Conservation (phyloP, 2,329 filamentous ascomycete species). For the Fonsecaea multimorphosa region DNA sequence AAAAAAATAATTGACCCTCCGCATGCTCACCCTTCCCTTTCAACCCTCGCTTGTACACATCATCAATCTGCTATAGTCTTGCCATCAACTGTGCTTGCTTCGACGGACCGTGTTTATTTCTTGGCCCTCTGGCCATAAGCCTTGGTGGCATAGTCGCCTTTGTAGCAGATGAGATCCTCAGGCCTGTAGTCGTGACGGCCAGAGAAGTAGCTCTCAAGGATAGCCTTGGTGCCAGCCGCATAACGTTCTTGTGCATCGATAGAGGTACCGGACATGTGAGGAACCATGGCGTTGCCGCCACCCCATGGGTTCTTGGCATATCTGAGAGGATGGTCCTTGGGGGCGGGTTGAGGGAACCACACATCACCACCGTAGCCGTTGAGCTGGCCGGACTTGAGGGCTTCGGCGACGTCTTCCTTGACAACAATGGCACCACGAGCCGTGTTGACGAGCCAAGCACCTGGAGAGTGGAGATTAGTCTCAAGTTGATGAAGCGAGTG, state of each 20-base stretch:
- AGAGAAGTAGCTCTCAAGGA: conserved; percentile 87
- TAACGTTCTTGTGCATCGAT: conserved; percentile 96
- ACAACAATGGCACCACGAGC: conserved; percentile 98
- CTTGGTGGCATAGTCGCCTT: conserved; percentile 93
- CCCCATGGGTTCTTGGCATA: conserved; percentile 93
- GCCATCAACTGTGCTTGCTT: background rate
- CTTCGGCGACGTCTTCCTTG: conserved; percentile 97
- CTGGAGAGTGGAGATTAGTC: conserved; percentile 49
- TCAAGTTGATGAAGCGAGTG: background rate
- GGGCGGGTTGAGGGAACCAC: conserved; percentile 98
- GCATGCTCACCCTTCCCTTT: background rate
- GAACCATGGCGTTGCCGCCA: conserved; percentile 97
- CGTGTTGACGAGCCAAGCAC: conserved; percentile 97
- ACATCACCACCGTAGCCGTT: conserved; percentile 58
- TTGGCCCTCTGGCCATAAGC: conserved; percentile 76
- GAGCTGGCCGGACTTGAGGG: conserved; percentile 83
- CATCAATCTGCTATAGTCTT: background rate
- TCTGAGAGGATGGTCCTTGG: conserved; percentile 89
- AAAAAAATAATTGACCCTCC: background rate
- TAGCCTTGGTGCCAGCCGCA: conserved; percentile 83
- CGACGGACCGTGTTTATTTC: conserved; percentile 22
- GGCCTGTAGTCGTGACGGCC: conserved; percentile 86
- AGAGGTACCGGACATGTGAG: conserved; percentile 99
- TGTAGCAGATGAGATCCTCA: conserved; percentile 87
- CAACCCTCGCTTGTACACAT: background rate